A percentile compares a stretch with the other conserved stretches of the same genome.
Evolutionary conservation across 441 rosid genomes (phyloP).

Genomic region (Lepidium campestre): DNA sequence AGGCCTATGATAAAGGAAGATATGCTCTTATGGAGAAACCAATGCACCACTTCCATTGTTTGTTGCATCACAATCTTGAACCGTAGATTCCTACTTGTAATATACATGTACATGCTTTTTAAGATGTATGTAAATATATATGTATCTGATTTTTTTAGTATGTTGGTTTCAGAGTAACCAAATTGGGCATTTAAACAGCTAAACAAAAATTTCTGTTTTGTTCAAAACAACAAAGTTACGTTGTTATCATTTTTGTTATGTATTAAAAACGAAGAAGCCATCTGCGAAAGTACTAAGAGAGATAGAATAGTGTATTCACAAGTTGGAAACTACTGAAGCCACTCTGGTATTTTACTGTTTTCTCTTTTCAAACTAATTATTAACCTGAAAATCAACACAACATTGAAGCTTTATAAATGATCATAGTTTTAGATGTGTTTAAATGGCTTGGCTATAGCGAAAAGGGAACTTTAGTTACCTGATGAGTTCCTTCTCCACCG

Average conservation of each 20-base stretch:
- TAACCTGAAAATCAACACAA: constrained; percentile 23
- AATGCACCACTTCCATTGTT: constrained; percentile 75
- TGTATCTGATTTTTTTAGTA: background rate
- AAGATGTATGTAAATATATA: background rate
- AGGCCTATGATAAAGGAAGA: constrained; percentile 62
- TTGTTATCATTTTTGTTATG: background rate
- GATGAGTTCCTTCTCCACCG: constrained; percentile 31
- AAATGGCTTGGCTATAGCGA: background rate
- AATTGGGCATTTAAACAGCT: no score
- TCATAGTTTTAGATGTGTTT: background rate
- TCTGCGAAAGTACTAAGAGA: background rate
- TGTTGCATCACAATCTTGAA: constrained; percentile 44
- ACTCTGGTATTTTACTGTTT: constrained; percentile 4
- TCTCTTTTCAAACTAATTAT: constrained; percentile 8
- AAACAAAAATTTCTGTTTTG: background rate
- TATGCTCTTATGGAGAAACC: constrained; percentile 73
- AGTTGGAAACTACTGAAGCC: constrained; percentile 12
- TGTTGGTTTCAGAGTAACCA: no score
- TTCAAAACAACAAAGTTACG: background rate
- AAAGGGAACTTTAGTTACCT: background rate
- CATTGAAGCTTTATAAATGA: background rate
- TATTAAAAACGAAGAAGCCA: background rate
- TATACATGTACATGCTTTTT: background rate
- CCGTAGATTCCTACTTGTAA: constrained; percentile 20
- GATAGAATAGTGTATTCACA: constrained; percentile 16